Conservation (phyloP, 1,284 basidiomycete genomes). For the Neotropicomus parvogracilis region DNA sequence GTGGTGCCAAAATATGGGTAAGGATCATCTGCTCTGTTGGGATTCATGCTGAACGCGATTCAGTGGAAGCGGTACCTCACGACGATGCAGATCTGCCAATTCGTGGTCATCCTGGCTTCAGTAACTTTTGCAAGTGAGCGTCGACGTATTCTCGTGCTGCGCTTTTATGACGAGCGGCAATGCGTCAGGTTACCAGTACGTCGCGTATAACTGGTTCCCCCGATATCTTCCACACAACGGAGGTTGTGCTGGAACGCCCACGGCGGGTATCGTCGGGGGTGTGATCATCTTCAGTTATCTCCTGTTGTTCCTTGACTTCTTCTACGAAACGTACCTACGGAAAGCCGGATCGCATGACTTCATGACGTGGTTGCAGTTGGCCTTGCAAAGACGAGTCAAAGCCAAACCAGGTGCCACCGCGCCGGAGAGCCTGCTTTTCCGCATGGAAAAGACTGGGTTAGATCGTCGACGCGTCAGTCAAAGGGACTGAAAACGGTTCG, state of each 20-base stretch:
- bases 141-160: background rate
- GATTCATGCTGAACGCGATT: background rate
- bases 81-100: conserved; percentile 90
- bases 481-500: background rate
- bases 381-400: conserved; percentile 2
- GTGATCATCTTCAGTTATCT: conserved; percentile 18
- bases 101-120: conserved; percentile 72
- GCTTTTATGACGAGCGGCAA: background rate
- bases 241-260: conserved; percentile 14
- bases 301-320: conserved; percentile 62
- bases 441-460: conserved; percentile 14
- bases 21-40: conserved; percentile 12
- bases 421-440: too few relatives aligned
- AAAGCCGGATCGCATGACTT: conserved; percentile 2
- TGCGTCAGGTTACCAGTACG: conserved; percentile 14
- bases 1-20: conserved; percentile 90
- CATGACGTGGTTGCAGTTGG: background rate
- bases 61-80: conserved; percentile 95
- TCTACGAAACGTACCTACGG: conserved; percentile 74
- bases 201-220: conserved; percentile 18
- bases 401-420: background rate
- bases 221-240: conserved; percentile 14
- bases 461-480: background rate
- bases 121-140: conserved; percentile 13
- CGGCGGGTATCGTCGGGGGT: conserved; percentile 9